These are phyloP conservation scores for Wallacemonas sp. DNA, from an alignment of 208 protist genomes.

Conservation along the genomic window DNA sequence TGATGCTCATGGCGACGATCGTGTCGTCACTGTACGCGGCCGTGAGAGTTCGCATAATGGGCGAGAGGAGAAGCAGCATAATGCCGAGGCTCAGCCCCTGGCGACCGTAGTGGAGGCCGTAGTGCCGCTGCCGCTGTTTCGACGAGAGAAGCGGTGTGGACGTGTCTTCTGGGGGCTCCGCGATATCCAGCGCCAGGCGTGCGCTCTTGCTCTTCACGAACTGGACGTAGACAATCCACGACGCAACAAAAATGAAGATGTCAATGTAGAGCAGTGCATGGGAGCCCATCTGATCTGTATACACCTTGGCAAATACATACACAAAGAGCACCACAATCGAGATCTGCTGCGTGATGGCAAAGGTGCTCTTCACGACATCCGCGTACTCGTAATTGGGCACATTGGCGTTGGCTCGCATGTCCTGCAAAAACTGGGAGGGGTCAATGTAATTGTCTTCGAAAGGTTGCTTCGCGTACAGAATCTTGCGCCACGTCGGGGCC, in stretches of 20 bases:
- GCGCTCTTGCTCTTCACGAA: constrained; percentile 24
- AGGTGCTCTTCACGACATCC: constrained; percentile 79
- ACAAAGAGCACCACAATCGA: constrained; percentile 88
- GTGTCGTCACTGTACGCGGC: constrained; percentile 88
- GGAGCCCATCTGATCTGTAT: constrained; percentile 28
- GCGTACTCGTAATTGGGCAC: constrained; percentile 71
- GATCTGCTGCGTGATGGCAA: constrained; percentile 85
- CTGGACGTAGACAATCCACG: constrained; percentile 39
- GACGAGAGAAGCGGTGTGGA: background rate
- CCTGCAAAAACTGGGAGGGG: constrained; percentile 71
- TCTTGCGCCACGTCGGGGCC: constrained; percentile 62
- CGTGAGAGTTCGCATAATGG: constrained; percentile 83
- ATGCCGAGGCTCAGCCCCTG: constrained; percentile 56
- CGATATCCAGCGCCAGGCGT: background rate
- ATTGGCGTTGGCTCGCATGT: constrained; percentile 80
- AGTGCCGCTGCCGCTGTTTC: background rate
- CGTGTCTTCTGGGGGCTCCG: background rate
- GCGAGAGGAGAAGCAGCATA: constrained; percentile 72
- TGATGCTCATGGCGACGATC: constrained; percentile 81
- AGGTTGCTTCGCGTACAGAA: constrained; percentile 82
- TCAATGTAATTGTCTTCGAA: constrained; percentile 93
- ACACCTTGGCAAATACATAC: constrained; percentile 60
- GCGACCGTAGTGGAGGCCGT: constrained; percentile 48
- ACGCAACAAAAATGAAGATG: constrained; percentile 32
- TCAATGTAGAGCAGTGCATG: constrained; percentile 71